These are phyloP conservation scores for Phaeoacremonium minimum DNA, from an alignment of 2,329 filamentous ascomycete genomes.

Conservation along the genomic window DNA sequence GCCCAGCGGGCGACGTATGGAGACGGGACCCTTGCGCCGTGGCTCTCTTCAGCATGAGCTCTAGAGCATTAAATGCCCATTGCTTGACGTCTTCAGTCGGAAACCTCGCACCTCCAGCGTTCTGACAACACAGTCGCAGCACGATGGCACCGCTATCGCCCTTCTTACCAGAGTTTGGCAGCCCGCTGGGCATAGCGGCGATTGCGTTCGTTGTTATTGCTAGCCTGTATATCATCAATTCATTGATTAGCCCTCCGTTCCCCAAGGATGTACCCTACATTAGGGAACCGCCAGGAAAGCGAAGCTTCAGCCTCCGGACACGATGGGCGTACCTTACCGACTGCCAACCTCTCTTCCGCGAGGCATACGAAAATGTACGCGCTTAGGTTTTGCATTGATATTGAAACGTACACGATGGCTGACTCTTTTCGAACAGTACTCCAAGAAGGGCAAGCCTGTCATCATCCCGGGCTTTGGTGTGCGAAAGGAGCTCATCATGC, in stretches of 20 bases:
- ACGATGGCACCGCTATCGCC: too few relatives aligned
- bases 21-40: too few relatives aligned
- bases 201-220: background rate
- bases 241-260: slow-evolving; percentile 10
- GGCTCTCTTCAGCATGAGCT: too few relatives aligned
- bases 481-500: slow-evolving; percentile 36
- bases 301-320: slow-evolving; percentile 23
- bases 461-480: slow-evolving; percentile 33
- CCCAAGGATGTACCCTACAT: slow-evolving; percentile 18
- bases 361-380: slow-evolving; percentile 23
- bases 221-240: slow-evolving; percentile 1
- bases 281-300: slow-evolving; percentile 17
- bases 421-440: slow-evolving; percentile 24
- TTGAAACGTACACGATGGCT: background rate
- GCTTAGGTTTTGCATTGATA: background rate
- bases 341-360: slow-evolving; percentile 20
- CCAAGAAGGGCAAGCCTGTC: slow-evolving; percentile 34
- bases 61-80: too few relatives aligned
- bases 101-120: too few relatives aligned
- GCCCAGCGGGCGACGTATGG: too few relatives aligned
- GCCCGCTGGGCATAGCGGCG: background rate
- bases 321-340: slow-evolving; percentile 21
- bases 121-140: too few relatives aligned
- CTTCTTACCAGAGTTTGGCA: background rate
- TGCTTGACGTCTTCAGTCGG: too few relatives aligned